phyloP scores from a whole-genome alignment of 805 yeast genomes.

The Priceomyces haplophilus region DNA sequence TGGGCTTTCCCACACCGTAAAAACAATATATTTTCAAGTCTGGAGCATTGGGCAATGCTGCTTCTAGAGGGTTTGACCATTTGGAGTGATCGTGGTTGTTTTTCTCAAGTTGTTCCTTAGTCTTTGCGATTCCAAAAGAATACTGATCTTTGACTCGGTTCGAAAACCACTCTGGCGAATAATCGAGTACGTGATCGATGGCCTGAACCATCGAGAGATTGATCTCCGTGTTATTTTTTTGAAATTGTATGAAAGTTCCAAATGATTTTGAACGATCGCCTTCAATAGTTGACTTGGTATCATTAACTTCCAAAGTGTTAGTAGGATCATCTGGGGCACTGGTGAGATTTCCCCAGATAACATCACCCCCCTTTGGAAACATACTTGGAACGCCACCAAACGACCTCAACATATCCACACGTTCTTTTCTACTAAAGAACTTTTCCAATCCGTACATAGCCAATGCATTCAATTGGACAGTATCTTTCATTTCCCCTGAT shows the following conservation, averaged over 20 bases:
- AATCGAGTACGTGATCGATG: conserved; percentile 59
- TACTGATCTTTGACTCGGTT: conserved; percentile 66
- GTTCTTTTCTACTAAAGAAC: conserved; percentile 84
- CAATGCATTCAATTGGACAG: conserved; percentile 86
- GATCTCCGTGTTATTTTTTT: conserved; percentile 26
- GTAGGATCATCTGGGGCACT: conserved; percentile 71
- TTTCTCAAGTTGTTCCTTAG: conserved; percentile 51
- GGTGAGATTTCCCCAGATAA: conserved; percentile 77
- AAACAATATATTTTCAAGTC: conserved; percentile 84
- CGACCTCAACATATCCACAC: conserved; percentile 78
- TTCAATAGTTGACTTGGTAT: conserved; percentile 11
- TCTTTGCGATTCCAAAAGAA: conserved; percentile 71
- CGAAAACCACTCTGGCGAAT: conserved; percentile 75
- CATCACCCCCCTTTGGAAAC: conserved; percentile 93
- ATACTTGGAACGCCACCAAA: conserved; percentile 95
- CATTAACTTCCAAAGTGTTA: conserved; percentile 21
- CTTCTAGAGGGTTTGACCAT: conserved; percentile 96
- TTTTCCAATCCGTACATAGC: conserved; percentile 94
- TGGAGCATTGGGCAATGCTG: conserved; percentile 88
- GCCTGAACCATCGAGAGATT: conserved; percentile 68
- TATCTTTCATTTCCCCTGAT: conserved; percentile 98
- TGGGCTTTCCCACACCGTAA: conserved; percentile 95
- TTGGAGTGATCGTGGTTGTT: conserved; percentile 73
- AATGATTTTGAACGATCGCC: conserved; percentile 40
- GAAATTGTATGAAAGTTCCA: conserved; percentile 74